Percentiles rank a stretch among this genome's conserved stretches.
Conservation (phyloP, 1,284 basidiomycete genomes). For the Gymnopus androsaceus region DNA sequence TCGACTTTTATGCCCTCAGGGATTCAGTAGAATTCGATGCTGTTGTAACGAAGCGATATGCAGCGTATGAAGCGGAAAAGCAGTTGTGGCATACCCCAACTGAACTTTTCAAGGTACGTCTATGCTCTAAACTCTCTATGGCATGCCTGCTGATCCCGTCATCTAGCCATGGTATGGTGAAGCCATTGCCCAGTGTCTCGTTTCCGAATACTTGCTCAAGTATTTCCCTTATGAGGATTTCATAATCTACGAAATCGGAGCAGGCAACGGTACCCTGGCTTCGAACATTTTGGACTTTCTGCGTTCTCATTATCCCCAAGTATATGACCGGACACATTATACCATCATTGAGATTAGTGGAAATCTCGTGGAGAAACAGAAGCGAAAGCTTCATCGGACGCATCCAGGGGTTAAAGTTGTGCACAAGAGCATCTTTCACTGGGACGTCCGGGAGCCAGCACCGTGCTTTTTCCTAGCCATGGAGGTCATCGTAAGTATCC, state of each 20-base stretch:
- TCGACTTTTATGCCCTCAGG: slow-evolving; percentile 73
- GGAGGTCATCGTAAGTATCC: slow-evolving; percentile 84
- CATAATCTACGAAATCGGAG: slow-evolving; percentile 95
- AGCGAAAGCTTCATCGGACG: slow-evolving; percentile 51
- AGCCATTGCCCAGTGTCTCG: slow-evolving; percentile 86
- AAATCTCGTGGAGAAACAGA: slow-evolving; percentile 77
- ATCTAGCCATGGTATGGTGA: slow-evolving; percentile 90
- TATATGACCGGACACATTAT: slow-evolving; percentile 89
- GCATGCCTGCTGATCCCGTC: slow-evolving; percentile 16
- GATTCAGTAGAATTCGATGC: slow-evolving; percentile 82
- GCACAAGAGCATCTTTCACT: slow-evolving; percentile 88
- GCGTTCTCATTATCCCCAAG: slow-evolving; percentile 79
- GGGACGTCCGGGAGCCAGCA: slow-evolving; percentile 74
- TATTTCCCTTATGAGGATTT: slow-evolving; percentile 96
- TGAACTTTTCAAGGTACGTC: slow-evolving; percentile 92
- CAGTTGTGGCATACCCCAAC: slow-evolving; percentile 99
- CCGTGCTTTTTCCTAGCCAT: slow-evolving; percentile 94
- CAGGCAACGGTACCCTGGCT: slow-evolving; percentile 95
- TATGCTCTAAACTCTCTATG: slow-evolving; percentile 12
- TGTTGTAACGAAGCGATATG: slow-evolving; percentile 76
- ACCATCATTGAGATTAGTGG: slow-evolving; percentile 93
- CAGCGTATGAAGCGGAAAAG: slow-evolving; percentile 63
- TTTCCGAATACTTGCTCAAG: slow-evolving; percentile 90
- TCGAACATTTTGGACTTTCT: slow-evolving; percentile 86
- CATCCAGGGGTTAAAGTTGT: slow-evolving; percentile 73